Base-by-base conservation (phyloP, 2,329 filamentous ascomycete species). In the Scedosporium dehoogii region DNA sequence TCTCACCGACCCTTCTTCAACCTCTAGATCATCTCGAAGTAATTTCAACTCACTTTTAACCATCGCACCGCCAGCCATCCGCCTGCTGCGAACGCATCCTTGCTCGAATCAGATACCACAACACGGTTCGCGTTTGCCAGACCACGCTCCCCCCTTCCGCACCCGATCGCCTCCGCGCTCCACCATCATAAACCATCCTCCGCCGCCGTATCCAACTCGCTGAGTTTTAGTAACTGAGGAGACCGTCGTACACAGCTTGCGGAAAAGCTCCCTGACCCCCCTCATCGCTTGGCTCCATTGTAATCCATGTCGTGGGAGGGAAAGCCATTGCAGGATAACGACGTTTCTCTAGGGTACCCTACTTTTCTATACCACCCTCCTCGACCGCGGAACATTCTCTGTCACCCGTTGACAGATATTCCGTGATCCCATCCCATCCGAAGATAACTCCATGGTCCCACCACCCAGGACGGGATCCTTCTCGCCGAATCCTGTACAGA, bases 381-480 rank as follows among this genome's bases (percentile, higher is more conserved):
- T 29, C 41, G 48, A 48, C 59, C 59, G 48, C 59, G 59, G 59
- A 56, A 61, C 44, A 27, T 25, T 61, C 59, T 61, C 59, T 61
- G 59, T 61, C 59, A 61, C 59, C 46, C 46, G 59, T 61, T 61
- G 59, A 61, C 59, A 61, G 59, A 61, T 61, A 55, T 42, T 61
- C 59, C 59, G 59, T 61, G 59, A 61, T 61, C 59, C 59, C 48
- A 61, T n/a, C 29, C 48, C 59, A 68, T 64, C 62, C 69, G 65
- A 73, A 73, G 70, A 75, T 69, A 74, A 72, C 76, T 73, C 78
- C 81, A 83, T 83, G 81, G 80, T 82, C 78, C 79, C 81, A 76
- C 79, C 75, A 78, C 77, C 81, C 76, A 79, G 82, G 80, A 78
- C 82, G 78, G 83, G 82, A 83, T 84, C 82, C 73, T 85, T 85